phyloP scores from a whole-genome alignment of 768 basidiomycete species.

The Rickenella mellea region DNA sequence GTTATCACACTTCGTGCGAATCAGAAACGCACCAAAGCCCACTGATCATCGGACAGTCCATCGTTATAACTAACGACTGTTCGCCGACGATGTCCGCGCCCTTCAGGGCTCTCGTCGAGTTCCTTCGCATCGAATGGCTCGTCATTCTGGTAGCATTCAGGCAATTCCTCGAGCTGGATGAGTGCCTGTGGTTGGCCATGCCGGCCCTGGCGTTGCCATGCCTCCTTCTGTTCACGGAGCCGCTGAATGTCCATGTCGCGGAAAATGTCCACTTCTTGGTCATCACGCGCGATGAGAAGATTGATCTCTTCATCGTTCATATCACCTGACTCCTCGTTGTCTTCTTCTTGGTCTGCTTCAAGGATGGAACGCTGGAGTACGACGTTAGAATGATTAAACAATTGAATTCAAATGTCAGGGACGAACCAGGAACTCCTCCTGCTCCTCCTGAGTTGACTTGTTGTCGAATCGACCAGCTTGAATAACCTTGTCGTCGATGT shows the following conservation, averaged over 20 bases:
- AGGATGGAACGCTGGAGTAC: conserved; percentile 70
- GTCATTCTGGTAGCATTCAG: conserved; percentile 82
- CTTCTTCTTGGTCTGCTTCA: conserved; percentile 84
- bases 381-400: conserved; percentile 6
- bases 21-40: conserved; percentile 57
- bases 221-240: conserved; percentile 51
- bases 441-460: conserved; percentile 95
- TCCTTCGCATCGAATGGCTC: conserved; percentile 71
- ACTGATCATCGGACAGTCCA: conserved; percentile 88
- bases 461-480: conserved; percentile 99
- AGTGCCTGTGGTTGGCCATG: conserved; percentile 68
- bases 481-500: conserved; percentile 98
- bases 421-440: conserved; percentile 86
- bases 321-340: conserved; percentile 82
- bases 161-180: conserved; percentile 83
- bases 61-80: conserved; percentile 89
- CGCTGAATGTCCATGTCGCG: conserved; percentile 75
- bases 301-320: conserved; percentile 96
- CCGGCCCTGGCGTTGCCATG: conserved; percentile 66
- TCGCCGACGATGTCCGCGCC: conserved; percentile 77
- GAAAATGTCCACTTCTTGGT: conserved; percentile 71
- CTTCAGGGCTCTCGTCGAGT: conserved; percentile 44
- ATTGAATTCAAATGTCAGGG: neutral
- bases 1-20: neutral
- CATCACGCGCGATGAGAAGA: conserved; percentile 78